Percentiles rank a stretch among this genome's conserved stretches.
These are phyloP conservation scores for Collybia nuda DNA, from an alignment of 768 basidiomycete genomes.

Conservation along the genomic window DNA sequence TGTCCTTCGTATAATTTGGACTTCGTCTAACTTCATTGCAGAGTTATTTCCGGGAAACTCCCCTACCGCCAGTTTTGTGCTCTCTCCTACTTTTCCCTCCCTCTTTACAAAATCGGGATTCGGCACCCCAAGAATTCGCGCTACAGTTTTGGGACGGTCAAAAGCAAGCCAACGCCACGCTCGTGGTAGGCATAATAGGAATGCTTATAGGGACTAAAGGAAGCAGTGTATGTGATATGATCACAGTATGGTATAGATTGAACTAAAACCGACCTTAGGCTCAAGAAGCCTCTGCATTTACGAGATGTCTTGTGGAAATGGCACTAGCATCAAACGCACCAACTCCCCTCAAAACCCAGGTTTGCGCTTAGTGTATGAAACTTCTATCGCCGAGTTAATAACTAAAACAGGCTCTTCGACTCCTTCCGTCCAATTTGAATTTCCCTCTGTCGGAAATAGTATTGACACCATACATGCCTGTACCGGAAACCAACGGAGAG, in stretches of 20 bases:
- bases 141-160: slow-evolving; percentile 96
- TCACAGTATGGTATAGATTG: neutral
- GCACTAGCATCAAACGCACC: slow-evolving; percentile 95
- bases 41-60: slow-evolving; percentile 96
- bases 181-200: slow-evolving; percentile 83
- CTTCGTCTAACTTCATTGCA: slow-evolving; percentile 28
- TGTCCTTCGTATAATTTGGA: slow-evolving; percentile 10
- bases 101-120: slow-evolving; percentile 52
- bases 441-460: slow-evolving; percentile 68
- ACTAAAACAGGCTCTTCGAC: slow-evolving; percentile 39
- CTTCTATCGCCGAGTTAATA: slow-evolving; percentile 12
- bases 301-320: slow-evolving; percentile 83
- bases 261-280: slow-evolving; percentile 32
- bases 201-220: slow-evolving; percentile 81
- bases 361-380: slow-evolving; percentile 23
- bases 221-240: slow-evolving; percentile 45
- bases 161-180: slow-evolving; percentile 76
- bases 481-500: slow-evolving; percentile 83
- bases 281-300: slow-evolving; percentile 56
- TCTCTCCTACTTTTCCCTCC: slow-evolving; percentile 72
- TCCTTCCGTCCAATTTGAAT: slow-evolving; percentile 46
- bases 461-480: slow-evolving; percentile 72
- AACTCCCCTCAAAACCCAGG: slow-evolving; percentile 83
- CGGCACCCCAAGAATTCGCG: slow-evolving; percentile 85
- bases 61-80: slow-evolving; percentile 66